These are phyloP conservation scores for Prunus kanzakura DNA, from an alignment of 306 rosid genomes.

Conservation along the genomic window DNA sequence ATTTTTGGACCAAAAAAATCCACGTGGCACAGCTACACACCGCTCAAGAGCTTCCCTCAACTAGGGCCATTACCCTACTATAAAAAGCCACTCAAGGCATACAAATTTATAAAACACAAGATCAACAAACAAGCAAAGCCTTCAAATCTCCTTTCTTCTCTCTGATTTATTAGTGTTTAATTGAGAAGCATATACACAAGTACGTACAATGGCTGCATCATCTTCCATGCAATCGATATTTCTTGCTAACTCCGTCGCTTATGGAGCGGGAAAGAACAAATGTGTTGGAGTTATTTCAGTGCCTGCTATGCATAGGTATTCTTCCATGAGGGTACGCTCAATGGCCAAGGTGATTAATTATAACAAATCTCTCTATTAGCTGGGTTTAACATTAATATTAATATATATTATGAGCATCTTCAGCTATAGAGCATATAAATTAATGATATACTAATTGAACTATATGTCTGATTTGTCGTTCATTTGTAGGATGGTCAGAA, in stretches of 20 bases:
- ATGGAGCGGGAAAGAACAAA: slow-evolving; percentile 1
- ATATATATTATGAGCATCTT: no score
- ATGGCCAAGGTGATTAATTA: not conserved
- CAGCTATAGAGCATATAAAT: no score
- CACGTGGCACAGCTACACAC: not conserved
- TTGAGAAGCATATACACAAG: no score
- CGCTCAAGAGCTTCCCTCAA: no score
- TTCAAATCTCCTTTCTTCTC: not conserved
- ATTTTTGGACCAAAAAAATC: not conserved
- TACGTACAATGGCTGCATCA: slow-evolving; percentile 2
- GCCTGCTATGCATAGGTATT: not conserved
- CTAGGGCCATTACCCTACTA: no score
- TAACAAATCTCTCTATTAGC: no score
- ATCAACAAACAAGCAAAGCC: not conserved
- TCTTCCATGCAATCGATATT: slow-evolving; percentile 14
- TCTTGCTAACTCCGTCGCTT: not conserved
- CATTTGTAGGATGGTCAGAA: not conserved
- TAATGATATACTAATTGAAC: no score
- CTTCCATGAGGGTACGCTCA: slow-evolving; percentile 1
- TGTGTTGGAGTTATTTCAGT: not conserved
- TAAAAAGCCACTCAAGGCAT: no score
- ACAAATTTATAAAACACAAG: not conserved
- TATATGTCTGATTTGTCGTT: not conserved
- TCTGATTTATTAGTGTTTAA: no score
- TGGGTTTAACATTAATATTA: no score